Percentiles rank a stretch among this genome's conserved stretches.
Evolutionary conservation across 495 filamentous ascomycete species (phyloP).

Genomic region (Poronia punctata): DNA sequence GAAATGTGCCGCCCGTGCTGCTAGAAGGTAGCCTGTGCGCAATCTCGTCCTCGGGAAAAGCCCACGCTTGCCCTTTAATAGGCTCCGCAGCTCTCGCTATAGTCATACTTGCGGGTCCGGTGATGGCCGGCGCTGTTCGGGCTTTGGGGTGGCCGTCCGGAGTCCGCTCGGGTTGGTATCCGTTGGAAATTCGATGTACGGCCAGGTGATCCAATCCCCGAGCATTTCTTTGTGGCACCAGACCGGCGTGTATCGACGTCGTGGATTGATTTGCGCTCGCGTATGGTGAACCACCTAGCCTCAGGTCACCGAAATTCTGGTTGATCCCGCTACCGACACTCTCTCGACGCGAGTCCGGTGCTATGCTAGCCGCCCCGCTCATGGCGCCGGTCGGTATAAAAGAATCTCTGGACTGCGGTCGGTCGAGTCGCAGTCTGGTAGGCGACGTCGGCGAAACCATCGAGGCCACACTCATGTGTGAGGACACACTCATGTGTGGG

Average conservation of each 20-base stretch:
- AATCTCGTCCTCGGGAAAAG: constrained; percentile 72
- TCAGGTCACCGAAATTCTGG: constrained; percentile 60
- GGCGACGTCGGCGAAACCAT: constrained; percentile 49
- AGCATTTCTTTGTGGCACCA: constrained; percentile 47
- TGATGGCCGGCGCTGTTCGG: constrained; percentile 67
- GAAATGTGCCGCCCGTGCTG: constrained; percentile 44
- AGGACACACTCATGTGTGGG: too few relatives aligned
- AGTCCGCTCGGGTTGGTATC: constrained; percentile 53
- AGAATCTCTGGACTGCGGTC: constrained; percentile 41
- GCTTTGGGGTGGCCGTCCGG: constrained; percentile 42
- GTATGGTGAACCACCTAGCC: constrained; percentile 62
- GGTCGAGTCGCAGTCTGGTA: constrained; percentile 35
- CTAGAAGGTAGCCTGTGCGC: constrained; percentile 34
- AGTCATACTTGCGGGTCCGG: constrained; percentile 65
- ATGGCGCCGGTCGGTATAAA: constrained; percentile 14
- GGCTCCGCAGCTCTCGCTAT: constrained; percentile 76
- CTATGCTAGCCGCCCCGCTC: constrained; percentile 16
- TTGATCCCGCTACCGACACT: constrained; percentile 75
- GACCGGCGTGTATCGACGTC: constrained; percentile 55
- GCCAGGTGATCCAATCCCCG: constrained; percentile 36
- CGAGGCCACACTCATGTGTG: constrained; percentile 49
- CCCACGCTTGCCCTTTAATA: constrained; percentile 75
- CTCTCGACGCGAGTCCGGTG: constrained; percentile 55
- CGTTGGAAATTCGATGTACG: constrained; percentile 54
- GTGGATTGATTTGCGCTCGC: constrained; percentile 71